Evolutionary conservation across 345 rosid genomes (phyloP).

Genomic region (Litchi chinensis): DNA sequence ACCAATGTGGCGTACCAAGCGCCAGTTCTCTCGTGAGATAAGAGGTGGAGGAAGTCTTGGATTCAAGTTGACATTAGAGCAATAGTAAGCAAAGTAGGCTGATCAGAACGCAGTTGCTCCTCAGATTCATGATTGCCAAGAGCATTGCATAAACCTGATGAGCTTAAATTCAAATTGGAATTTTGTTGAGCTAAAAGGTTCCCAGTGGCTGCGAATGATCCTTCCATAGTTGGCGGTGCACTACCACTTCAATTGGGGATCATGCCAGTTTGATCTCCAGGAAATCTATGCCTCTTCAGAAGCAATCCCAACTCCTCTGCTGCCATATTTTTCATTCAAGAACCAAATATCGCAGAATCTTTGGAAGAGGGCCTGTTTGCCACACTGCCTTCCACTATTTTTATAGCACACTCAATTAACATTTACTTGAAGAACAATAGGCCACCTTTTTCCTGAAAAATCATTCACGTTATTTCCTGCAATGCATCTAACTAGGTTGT

Average conservation of each 20-base stretch:
- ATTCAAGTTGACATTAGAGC: slow-evolving; percentile 80
- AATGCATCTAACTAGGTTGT: neutral
- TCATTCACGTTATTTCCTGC: too few relatives aligned
- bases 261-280: slow-evolving; percentile 41
- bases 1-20: slow-evolving; percentile 67
- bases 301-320: slow-evolving; percentile 77
- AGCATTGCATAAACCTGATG: slow-evolving; percentile 60
- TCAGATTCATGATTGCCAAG: slow-evolving; percentile 61
- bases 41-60: slow-evolving; percentile 96
- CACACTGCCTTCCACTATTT: slow-evolving; percentile 63
- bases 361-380: slow-evolving; percentile 60
- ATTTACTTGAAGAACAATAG: slow-evolving; percentile 22
- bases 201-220: slow-evolving; percentile 81
- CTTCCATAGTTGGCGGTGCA: slow-evolving; percentile 98
- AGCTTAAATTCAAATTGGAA: slow-evolving; percentile 40
- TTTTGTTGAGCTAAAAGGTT: slow-evolving; percentile 69
- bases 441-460: too few relatives aligned
- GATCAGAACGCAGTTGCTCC: slow-evolving; percentile 81
- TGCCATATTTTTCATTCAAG: slow-evolving; percentile 57
- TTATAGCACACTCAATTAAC: too few relatives aligned
- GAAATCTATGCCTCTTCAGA: slow-evolving; percentile 61
- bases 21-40: slow-evolving; percentile 72
- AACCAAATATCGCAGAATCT: slow-evolving; percentile 53
- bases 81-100: slow-evolving; percentile 74
- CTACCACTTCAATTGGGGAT: slow-evolving; percentile 89